phyloP scores from a whole-genome alignment of 106 monocot species.

The Dioscorea zingiberensis region DNA sequence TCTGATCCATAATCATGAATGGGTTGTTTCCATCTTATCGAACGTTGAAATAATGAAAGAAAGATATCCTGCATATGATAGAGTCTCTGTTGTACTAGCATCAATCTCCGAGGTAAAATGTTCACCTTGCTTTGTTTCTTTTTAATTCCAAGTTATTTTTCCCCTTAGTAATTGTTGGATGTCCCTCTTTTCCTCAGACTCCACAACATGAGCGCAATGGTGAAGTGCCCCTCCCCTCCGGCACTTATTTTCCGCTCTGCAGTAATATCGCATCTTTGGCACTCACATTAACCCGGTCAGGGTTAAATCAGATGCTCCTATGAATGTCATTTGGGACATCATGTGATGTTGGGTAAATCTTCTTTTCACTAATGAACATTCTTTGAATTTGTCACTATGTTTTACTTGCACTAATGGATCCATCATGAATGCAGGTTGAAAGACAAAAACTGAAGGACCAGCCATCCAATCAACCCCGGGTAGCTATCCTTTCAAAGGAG shows the following conservation, averaged over 20 bases:
- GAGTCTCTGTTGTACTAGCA: constrained; percentile 67
- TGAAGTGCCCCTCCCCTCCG: constrained; percentile 85
- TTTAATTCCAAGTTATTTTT: no score
- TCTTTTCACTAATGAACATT: neutral
- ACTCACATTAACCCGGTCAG: constrained; percentile 86
- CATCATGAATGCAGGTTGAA: no score
- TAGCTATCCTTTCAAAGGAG: constrained; percentile 71
- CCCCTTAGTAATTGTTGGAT: constrained; percentile 79
- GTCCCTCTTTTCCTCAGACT: constrained; percentile 87
- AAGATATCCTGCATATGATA: constrained; percentile 87
- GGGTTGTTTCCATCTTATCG: constrained; percentile 53
- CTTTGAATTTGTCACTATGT: no score
- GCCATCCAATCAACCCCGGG: constrained; percentile 53
- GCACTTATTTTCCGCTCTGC: constrained; percentile 87
- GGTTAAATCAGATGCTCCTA: constrained; percentile 84
- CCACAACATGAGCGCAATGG: constrained; percentile 70
- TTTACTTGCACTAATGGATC: neutral
- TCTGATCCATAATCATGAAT: constrained; percentile 86
- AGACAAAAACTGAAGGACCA: constrained; percentile 73
- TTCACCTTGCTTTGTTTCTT: no score
- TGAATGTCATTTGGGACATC: constrained; percentile 93
- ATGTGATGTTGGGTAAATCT: constrained; percentile 91
- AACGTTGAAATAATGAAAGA: constrained; percentile 65
- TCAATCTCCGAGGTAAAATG: constrained; percentile 83
- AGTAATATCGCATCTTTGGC: constrained; percentile 77